Evolutionary conservation across 2,329 filamentous ascomycete species (phyloP).

Genomic region (Tolypocladium inflatum): DNA sequence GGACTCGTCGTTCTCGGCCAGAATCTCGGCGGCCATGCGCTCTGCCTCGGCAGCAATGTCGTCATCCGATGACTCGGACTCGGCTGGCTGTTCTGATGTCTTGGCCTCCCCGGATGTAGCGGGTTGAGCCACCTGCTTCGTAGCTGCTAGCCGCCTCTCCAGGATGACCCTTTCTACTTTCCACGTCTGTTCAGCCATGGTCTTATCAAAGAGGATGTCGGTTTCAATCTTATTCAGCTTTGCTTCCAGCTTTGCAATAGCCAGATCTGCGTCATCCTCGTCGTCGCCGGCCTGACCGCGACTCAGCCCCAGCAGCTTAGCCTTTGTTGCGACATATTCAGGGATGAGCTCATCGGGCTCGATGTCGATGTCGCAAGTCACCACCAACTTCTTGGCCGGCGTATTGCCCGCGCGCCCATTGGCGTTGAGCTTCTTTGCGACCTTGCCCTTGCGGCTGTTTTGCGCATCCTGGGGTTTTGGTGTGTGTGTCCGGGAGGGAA

Average conservation of each 20-base stretch:
- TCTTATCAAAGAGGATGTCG: slow-evolving; percentile 65
- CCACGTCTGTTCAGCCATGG: slow-evolving; percentile 58
- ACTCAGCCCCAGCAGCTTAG: slow-evolving; percentile 49
- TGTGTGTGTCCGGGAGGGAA: slow-evolving; percentile 39
- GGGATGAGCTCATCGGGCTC: slow-evolving; percentile 68
- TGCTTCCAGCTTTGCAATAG: slow-evolving; percentile 56
- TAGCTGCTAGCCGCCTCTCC: slow-evolving; percentile 50
- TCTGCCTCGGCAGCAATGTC: slow-evolving; percentile 48
- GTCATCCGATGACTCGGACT: slow-evolving; percentile 10
- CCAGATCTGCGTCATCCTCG: slow-evolving; percentile 25
- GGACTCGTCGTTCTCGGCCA: slow-evolving; percentile 41
- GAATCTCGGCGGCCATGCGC: slow-evolving; percentile 47
- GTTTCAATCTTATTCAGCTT: slow-evolving; percentile 71
- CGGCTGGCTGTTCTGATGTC: slow-evolving; percentile 19
- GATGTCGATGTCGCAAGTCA: slow-evolving; percentile 58
- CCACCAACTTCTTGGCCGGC: slow-evolving; percentile 29
- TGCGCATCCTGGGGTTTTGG: slow-evolving; percentile 27
- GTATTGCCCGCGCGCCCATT: slow-evolving; percentile 13
- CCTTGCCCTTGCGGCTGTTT: slow-evolving; percentile 23
- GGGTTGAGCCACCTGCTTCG: slow-evolving; percentile 26
- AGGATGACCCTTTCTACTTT: slow-evolving; percentile 46
- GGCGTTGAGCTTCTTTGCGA: slow-evolving; percentile 9
- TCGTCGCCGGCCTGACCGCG: not conserved
- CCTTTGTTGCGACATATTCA: slow-evolving; percentile 67
- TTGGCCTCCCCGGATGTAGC: slow-evolving; percentile 11